Conservation (phyloP, 805 yeast genomes). For the Torulaspora gathmanii region DNA sequence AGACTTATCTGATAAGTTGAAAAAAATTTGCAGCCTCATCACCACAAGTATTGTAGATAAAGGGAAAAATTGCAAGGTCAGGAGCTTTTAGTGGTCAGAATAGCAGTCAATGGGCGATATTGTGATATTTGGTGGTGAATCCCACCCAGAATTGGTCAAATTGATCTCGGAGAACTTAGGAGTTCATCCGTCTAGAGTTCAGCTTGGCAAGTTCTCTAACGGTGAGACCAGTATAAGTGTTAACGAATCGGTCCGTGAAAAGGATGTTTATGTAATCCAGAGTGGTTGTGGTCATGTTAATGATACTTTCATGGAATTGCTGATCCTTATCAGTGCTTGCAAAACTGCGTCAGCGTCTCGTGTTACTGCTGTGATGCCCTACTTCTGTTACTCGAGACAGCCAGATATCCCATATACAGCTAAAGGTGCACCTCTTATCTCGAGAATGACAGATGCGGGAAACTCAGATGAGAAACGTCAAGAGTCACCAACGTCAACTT, state of each 20-base stretch:
- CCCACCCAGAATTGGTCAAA: conserved; percentile 75
- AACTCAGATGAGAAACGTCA: conserved; percentile 40
- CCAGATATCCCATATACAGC: conserved; percentile 85
- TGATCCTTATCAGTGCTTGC: conserved; percentile 86
- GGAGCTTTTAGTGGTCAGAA: not conserved
- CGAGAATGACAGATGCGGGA: conserved; percentile 40
- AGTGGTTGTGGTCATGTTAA: conserved; percentile 83
- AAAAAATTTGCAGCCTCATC: conserved; percentile 1
- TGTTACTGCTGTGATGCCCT: conserved; percentile 87
- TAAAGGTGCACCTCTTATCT: conserved; percentile 64
- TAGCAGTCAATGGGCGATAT: conserved; percentile 62
- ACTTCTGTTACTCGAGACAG: conserved; percentile 93
- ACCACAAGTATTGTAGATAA: not conserved
- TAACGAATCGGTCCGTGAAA: conserved; percentile 86
- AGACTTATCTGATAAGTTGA: not conserved
- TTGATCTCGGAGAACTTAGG: conserved; percentile 73
- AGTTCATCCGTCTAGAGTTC: conserved; percentile 64
- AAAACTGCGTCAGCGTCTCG: conserved; percentile 84
- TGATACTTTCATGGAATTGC: conserved; percentile 76
- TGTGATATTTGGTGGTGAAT: conserved; percentile 83
- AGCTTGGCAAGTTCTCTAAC: conserved; percentile 66
- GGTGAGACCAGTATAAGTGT: conserved; percentile 92
- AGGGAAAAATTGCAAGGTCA: not conserved
- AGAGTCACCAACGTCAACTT: conserved; percentile 44
- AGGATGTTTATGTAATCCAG: conserved; percentile 89